Evolutionary conservation across 768 basidiomycete genomes (phyloP).

Genomic region (Pleurotus giganteus): DNA sequence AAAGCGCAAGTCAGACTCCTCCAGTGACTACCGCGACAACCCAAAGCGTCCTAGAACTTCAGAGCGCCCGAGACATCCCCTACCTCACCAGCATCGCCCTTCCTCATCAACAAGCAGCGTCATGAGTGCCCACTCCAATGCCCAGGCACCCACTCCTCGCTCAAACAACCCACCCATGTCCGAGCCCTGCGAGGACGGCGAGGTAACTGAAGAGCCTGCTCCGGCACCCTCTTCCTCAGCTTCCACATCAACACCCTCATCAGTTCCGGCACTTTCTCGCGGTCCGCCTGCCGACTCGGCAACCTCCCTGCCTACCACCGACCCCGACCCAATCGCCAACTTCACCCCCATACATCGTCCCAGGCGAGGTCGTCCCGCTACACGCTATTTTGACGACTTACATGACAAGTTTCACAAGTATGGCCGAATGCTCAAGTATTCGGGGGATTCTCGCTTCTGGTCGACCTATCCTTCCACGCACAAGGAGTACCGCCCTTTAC

Average conservation of each 20-base stretch:
- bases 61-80: constrained; percentile 22
- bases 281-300: constrained; percentile 14
- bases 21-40: constrained; percentile 34
- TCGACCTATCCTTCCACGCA: constrained; percentile 66
- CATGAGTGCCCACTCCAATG: constrained; percentile 16
- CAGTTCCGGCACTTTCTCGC: constrained; percentile 10
- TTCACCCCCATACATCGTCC: constrained; percentile 65
- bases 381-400: constrained; percentile 50
- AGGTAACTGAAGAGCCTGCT: constrained; percentile 46
- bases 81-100: constrained; percentile 20
- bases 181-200: constrained; percentile 55
- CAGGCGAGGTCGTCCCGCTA: constrained; percentile 54
- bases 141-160: constrained; percentile 24
- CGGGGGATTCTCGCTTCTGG: constrained; percentile 77
- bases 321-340: constrained; percentile 25
- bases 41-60: constrained; percentile 46
- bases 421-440: constrained; percentile 79
- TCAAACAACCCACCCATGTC: constrained; percentile 16
- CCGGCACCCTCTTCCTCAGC: constrained; percentile 24
- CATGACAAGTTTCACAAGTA: constrained; percentile 69
- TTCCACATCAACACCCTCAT: constrained; percentile 19
- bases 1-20: constrained; percentile 48
- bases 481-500: constrained; percentile 62
- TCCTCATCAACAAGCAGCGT: constrained; percentile 26
- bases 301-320: constrained; percentile 18